These are phyloP conservation scores for Talaromyces marneffei DNA, from an alignment of 2,329 filamentous ascomycete species.

Conservation along the genomic window DNA sequence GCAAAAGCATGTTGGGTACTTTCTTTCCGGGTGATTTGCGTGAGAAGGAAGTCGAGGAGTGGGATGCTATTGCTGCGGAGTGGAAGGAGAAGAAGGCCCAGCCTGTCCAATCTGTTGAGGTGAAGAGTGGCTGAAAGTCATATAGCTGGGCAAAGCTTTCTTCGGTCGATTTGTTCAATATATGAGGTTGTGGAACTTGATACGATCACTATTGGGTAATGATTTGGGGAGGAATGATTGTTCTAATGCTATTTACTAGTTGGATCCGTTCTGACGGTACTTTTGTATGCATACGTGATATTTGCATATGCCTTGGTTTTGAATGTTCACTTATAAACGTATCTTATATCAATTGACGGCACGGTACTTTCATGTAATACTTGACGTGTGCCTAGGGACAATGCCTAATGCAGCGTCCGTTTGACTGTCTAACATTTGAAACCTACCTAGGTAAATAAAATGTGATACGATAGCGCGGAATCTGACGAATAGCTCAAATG, in stretches of 20 bases:
- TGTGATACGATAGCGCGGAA: too few relatives aligned
- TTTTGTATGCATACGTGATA: neutral
- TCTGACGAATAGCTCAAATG: too few relatives aligned
- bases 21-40: slow-evolving; percentile 27
- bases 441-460: too few relatives aligned
- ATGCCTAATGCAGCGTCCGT: too few relatives aligned
- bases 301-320: neutral
- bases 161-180: neutral
- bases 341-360: too few relatives aligned
- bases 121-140: neutral
- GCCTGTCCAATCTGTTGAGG: neutral
- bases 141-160: too few relatives aligned
- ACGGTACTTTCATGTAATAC: too few relatives aligned
- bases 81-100: slow-evolving; percentile 12
- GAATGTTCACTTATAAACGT: too few relatives aligned
- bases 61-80: slow-evolving; percentile 13
- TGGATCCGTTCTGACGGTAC: neutral
- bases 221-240: neutral
- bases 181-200: neutral
- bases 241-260: neutral
- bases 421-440: too few relatives aligned
- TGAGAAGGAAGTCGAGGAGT: slow-evolving; percentile 15
- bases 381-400: too few relatives aligned
- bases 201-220: neutral
- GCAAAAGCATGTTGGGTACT: slow-evolving; percentile 25